Percentiles rank a stretch among this genome's conserved stretches.
These are phyloP conservation scores for Debaryomyces maramus DNA, from an alignment of 805 yeast species.

Conservation along the genomic window DNA sequence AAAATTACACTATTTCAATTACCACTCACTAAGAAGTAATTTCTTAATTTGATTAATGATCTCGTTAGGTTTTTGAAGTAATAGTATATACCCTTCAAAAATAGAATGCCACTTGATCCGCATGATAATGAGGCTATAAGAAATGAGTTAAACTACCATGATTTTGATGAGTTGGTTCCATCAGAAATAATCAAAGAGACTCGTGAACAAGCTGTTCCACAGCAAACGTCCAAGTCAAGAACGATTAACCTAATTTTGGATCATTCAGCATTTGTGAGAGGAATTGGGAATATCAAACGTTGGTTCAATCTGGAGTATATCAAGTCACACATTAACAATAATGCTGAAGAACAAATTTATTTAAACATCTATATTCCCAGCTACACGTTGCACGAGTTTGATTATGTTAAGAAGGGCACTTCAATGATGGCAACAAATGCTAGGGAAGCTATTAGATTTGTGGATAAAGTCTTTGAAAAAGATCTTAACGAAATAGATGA, in stretches of 20 bases:
- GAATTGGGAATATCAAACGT: constrained; percentile 63
- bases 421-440: constrained; percentile 63
- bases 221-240: constrained; percentile 8
- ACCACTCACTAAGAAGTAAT: no score
- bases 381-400: constrained; percentile 59
- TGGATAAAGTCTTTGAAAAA: constrained; percentile 45
- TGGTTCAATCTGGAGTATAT: constrained; percentile 52
- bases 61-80: background rate
- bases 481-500: constrained; percentile 12
- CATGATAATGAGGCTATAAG: background rate
- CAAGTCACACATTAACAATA: constrained; percentile 19
- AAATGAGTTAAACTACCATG: constrained; percentile 5
- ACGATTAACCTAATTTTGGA: constrained; percentile 53
- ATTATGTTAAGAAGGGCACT: constrained; percentile 53
- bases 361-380: constrained; percentile 52
- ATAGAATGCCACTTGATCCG: constrained; percentile 6
- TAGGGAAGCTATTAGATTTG: constrained; percentile 60
- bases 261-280: constrained; percentile 67
- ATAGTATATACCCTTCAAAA: background rate
- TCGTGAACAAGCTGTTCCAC: background rate
- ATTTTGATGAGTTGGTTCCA: constrained; percentile 15
- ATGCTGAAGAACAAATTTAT: constrained; percentile 17
- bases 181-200: background rate
- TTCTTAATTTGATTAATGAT: no score
- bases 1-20: no score